phyloP scores from a whole-genome alignment of 75 land plant species.

The Gnetum montanum region DNA sequence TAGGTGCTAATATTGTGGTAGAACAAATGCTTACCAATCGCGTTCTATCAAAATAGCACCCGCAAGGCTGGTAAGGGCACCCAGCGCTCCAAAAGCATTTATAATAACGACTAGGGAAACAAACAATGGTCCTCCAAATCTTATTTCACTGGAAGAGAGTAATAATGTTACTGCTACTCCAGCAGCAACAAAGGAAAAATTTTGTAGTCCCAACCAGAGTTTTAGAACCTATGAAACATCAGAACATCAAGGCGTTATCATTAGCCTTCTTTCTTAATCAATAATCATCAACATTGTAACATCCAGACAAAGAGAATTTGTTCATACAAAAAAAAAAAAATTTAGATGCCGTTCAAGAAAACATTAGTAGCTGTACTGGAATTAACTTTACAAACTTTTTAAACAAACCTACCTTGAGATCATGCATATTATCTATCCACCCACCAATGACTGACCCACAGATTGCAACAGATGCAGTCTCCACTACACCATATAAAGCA shows the following conservation, averaged over 20 bases:
- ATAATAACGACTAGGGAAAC: conserved; percentile 43
- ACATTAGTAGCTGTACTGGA: neutral
- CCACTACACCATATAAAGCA: conserved; percentile 84
- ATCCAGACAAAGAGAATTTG: no score
- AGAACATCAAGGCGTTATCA: no score
- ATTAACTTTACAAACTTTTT: neutral
- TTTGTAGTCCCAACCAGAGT: conserved; percentile 57
- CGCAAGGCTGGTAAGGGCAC: conserved; percentile 75
- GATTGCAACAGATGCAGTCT: conserved; percentile 60
- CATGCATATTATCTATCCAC: conserved; percentile 45
- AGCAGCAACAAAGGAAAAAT: conserved; percentile 66
- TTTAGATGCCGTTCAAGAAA: neutral
- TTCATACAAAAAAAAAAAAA: no score
- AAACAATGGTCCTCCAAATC: conserved; percentile 16
- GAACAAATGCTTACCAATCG: conserved; percentile 74
- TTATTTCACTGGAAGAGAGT: conserved; percentile 22
- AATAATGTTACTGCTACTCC: conserved; percentile 42
- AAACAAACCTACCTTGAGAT: conserved; percentile 34
- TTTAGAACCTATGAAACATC: conserved; percentile 60
- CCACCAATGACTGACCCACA: conserved; percentile 74
- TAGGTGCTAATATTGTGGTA: no score
- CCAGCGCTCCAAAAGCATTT: conserved; percentile 72
- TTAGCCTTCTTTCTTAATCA: no score
- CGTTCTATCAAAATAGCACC: conserved; percentile 82
- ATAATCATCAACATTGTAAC: no score